These are phyloP conservation scores for Sinapis alba DNA, from an alignment of 441 rosid species.

Conservation along the genomic window DNA sequence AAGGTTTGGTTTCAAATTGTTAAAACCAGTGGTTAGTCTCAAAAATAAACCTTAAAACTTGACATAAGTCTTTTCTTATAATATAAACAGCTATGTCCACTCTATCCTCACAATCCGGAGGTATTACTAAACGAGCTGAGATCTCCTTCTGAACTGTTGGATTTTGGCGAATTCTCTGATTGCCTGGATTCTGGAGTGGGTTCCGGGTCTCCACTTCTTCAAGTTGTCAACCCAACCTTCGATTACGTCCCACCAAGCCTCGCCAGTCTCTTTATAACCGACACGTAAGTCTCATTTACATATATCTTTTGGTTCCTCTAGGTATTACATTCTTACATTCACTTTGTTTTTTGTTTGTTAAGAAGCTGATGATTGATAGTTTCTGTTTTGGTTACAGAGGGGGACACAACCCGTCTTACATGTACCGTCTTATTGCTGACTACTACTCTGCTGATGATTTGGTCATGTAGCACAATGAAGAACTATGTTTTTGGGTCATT, in stretches of 20 bases:
- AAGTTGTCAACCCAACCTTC: constrained; percentile 91
- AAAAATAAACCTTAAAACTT: neutral
- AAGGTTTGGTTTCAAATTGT: constrained; percentile 56
- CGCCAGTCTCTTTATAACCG: constrained; percentile 95
- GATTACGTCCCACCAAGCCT: constrained; percentile 98
- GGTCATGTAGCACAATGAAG: constrained; percentile 49
- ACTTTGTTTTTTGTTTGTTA: neutral
- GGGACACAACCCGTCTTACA: constrained; percentile 96
- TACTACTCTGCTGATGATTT: constrained; percentile 97
- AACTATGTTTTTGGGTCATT: neutral
- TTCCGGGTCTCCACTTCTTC: constrained; percentile 76
- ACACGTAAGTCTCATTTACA: constrained; percentile 67
- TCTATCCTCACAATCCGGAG: constrained; percentile 98
- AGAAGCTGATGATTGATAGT: neutral
- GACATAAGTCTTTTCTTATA: neutral
- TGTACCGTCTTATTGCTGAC: constrained; percentile 95
- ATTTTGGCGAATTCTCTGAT: constrained; percentile 98
- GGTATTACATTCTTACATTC: too few species aligned
- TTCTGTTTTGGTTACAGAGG: constrained; percentile 61
- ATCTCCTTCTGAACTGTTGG: constrained; percentile 93
- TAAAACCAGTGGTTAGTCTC: constrained; percentile 5
- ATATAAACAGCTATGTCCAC: constrained; percentile 76
- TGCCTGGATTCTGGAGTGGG: constrained; percentile 81
- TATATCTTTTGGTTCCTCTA: neutral
- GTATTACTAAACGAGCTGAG: constrained; percentile 90